Evolutionary conservation across 345 rosid genomes (phyloP).

Genomic region (Physaria fendleri): DNA sequence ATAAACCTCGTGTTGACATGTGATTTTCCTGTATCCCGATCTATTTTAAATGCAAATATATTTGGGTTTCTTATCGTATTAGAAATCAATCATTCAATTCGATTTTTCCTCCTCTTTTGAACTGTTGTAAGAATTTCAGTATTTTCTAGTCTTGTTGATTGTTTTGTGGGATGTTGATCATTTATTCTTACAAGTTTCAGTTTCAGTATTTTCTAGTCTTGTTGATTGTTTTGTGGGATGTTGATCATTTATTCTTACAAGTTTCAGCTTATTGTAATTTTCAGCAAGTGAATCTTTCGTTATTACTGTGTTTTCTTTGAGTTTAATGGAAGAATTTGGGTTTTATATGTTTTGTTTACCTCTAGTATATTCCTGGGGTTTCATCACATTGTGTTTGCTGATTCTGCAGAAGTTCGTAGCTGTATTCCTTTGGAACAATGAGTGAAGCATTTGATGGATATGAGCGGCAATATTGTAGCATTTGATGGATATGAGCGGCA

Average conservation of each 20-base stretch:
- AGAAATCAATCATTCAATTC: neutral
- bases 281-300: too few species aligned
- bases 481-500: slow-evolving; percentile 55
- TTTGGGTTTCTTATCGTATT: neutral
- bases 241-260: neutral
- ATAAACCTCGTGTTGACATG: neutral
- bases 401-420: slow-evolving; percentile 5
- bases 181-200: neutral
- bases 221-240: neutral
- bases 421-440: slow-evolving; percentile 31
- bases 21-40: neutral
- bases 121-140: neutral
- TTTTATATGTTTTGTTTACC: neutral
- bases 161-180: neutral
- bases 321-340: neutral
- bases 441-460: slow-evolving; percentile 56
- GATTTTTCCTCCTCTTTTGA: neutral
- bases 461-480: too few species aligned
- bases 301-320: neutral
- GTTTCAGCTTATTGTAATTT: too few species aligned
- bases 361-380: too few species aligned
- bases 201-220: neutral
- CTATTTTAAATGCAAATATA: neutral
- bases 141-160: neutral
- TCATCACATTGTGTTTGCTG: neutral